Conservation (phyloP, 768 basidiomycete species). For the Lactarius evosmus region DNA sequence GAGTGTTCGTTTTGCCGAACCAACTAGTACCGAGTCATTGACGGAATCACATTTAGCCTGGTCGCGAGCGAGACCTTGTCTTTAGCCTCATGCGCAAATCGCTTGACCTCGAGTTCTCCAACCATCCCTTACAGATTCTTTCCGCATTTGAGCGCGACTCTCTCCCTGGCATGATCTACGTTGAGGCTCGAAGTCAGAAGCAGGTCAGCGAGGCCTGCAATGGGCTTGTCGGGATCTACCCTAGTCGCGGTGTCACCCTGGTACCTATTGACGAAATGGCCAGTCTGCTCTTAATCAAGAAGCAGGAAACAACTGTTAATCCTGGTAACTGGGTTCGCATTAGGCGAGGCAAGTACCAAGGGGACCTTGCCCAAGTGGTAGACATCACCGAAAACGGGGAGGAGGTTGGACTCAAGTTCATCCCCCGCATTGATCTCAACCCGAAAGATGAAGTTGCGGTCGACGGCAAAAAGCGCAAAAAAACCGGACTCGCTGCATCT, state of each 20-base stretch:
- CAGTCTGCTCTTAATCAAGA: conserved; percentile 91
- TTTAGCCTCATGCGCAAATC: conserved; percentile 95
- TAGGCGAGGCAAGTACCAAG: conserved; percentile 87
- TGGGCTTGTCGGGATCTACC: conserved; percentile 91
- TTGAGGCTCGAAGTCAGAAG: conserved; percentile 87
- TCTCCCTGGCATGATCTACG: conserved; percentile 91
- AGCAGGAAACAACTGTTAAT: conserved; percentile 80
- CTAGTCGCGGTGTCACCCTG: conserved; percentile 72
- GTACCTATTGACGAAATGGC: conserved; percentile 99
- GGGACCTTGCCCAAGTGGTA: conserved; percentile 93
- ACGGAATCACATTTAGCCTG: conserved; percentile 50
- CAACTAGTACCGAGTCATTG: neutral
- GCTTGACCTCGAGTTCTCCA: conserved; percentile 75
- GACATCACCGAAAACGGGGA: conserved; percentile 93
- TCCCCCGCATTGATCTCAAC: conserved; percentile 96
- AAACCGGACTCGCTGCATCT: conserved; percentile 45
- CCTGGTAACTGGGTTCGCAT: conserved; percentile 95
- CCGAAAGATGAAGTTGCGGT: conserved; percentile 75
- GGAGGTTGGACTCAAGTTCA: conserved; percentile 86
- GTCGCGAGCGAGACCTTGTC: conserved; percentile 89
- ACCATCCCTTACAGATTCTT: conserved; percentile 76
- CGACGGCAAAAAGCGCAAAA: conserved; percentile 77
- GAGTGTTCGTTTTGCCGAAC: conserved; percentile 27
- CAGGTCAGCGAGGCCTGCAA: conserved; percentile 82
- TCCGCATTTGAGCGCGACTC: conserved; percentile 97